Conservation (phyloP, 345 rosid species). For the Hibiscus tridactylites region DNA sequence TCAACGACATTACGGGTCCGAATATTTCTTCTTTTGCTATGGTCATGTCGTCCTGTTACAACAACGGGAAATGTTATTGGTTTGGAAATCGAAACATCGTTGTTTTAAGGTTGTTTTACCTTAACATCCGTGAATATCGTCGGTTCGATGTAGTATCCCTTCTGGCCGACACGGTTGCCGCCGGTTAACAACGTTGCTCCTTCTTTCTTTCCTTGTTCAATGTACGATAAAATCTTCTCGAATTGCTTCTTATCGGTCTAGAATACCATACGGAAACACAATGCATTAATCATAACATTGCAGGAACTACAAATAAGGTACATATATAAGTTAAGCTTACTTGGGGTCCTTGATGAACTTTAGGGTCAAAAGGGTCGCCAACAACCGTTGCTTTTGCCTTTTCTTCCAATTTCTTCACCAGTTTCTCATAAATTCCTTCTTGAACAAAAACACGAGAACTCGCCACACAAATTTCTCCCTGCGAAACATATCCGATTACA, state of each 20-base stretch:
- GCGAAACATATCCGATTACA: too few species aligned
- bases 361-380: constrained; percentile 69
- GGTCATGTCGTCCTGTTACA: constrained; percentile 52
- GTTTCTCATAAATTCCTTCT: constrained; percentile 61
- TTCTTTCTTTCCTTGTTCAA: constrained; percentile 58
- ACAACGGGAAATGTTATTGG: neutral
- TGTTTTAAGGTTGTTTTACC: constrained; percentile 25
- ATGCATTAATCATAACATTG: neutral
- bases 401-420: constrained; percentile 42
- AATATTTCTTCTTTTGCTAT: constrained; percentile 70
- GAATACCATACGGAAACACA: neutral
- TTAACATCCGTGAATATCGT: constrained; percentile 56
- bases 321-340: constrained; percentile 16
- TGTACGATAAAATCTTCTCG: constrained; percentile 50
- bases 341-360: constrained; percentile 59
- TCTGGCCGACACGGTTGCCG: constrained; percentile 40
- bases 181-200: constrained; percentile 68
- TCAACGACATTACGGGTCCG: constrained; percentile 66
- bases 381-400: constrained; percentile 48
- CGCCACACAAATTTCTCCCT: constrained; percentile 78
- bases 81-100: neutral
- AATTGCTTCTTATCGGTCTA: constrained; percentile 59
- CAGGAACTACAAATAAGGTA: neutral
- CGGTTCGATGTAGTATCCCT: constrained; percentile 64
- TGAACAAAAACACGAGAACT: constrained; percentile 77